phyloP scores from a whole-genome alignment of 495 filamentous ascomycete species.

The Trichoderma gamsii region DNA sequence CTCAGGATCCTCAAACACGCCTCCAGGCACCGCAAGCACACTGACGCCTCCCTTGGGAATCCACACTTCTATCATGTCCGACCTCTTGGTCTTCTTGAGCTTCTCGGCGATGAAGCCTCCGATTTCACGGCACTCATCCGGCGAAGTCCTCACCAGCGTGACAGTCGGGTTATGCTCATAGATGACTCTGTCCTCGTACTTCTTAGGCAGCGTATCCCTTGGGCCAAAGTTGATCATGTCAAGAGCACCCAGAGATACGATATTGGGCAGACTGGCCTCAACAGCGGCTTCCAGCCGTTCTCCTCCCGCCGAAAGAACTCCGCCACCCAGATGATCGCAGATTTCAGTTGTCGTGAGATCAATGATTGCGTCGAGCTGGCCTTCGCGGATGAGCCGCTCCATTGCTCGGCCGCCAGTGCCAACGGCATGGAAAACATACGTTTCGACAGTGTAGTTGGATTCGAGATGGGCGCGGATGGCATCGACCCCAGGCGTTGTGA shows the following conservation, averaged over 20 bases:
- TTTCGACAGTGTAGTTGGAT: slow-evolving; percentile 37
- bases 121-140: slow-evolving; percentile 47
- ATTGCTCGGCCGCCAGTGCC: slow-evolving; percentile 60
- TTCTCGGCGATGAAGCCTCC: slow-evolving; percentile 49
- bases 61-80: slow-evolving; percentile 44
- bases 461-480: slow-evolving; percentile 42
- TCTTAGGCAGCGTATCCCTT: slow-evolving; percentile 44
- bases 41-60: slow-evolving; percentile 49
- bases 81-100: slow-evolving; percentile 33
- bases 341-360: slow-evolving; percentile 68
- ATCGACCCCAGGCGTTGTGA: slow-evolving; percentile 59
- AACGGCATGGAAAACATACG: slow-evolving; percentile 64
- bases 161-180: slow-evolving; percentile 60
- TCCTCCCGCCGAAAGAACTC: slow-evolving; percentile 52
- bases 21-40: slow-evolving; percentile 30
- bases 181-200: slow-evolving; percentile 40
- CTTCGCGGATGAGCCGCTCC: slow-evolving; percentile 54
- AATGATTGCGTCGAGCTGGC: slow-evolving; percentile 53
- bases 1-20: slow-evolving; percentile 30
- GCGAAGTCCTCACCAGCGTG: slow-evolving; percentile 56
- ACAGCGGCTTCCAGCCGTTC: slow-evolving; percentile 49
- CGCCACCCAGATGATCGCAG: slow-evolving; percentile 55
- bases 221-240: slow-evolving; percentile 69
- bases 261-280: slow-evolving; percentile 49
- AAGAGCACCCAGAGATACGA: slow-evolving; percentile 57